Percentiles rank a stretch among this genome's conserved stretches.
Conservation (phyloP, 208 protist species). For the Leishmania turanica region DNA sequence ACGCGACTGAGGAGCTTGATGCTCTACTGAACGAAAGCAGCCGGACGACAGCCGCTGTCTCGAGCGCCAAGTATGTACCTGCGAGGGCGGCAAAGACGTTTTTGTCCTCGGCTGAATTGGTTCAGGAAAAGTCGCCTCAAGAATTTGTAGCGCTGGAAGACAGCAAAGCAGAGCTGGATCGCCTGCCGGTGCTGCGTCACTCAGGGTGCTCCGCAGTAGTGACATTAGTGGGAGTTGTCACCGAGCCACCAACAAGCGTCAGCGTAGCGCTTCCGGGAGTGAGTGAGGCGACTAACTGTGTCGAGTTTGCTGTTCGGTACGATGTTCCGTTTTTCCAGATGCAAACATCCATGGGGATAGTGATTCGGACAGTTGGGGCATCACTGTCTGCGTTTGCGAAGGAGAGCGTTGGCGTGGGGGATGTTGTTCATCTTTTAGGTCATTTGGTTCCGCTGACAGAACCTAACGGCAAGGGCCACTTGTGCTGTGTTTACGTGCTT, state of each 20-base stretch:
- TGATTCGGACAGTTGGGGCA: conserved; percentile 62
- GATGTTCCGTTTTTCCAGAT: conserved; percentile 53
- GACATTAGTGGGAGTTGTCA: conserved; percentile 59
- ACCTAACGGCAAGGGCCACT: not conserved
- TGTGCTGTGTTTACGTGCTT: conserved; percentile 61
- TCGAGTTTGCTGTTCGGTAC: conserved; percentile 65
- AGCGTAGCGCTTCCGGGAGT: conserved; percentile 13
- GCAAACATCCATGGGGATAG: conserved; percentile 29
- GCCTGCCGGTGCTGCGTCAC: conserved; percentile 38
- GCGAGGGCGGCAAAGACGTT: conserved; percentile 52
- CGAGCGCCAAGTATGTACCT: conserved; percentile 42
- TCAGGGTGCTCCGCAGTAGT: conserved; percentile 66
- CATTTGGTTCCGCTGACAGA: conserved; percentile 51
- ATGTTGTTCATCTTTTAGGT: conserved; percentile 85
- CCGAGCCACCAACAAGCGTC: conserved; percentile 4
- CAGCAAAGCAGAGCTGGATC: conserved; percentile 38
- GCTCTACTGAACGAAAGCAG: conserved; percentile 36
- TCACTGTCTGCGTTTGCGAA: conserved; percentile 62
- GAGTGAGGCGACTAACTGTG: conserved; percentile 28
- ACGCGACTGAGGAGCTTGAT: conserved; percentile 44
- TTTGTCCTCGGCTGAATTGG: conserved; percentile 65
- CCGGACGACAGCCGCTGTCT: conserved; percentile 10
- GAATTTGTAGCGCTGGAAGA: conserved; percentile 56
- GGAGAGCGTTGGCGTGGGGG: conserved; percentile 52
- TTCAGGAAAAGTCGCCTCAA: conserved; percentile 77